These are phyloP conservation scores for Loxodes magnus DNA, from an alignment of 73 alveolate species.

Conservation along the genomic window DNA sequence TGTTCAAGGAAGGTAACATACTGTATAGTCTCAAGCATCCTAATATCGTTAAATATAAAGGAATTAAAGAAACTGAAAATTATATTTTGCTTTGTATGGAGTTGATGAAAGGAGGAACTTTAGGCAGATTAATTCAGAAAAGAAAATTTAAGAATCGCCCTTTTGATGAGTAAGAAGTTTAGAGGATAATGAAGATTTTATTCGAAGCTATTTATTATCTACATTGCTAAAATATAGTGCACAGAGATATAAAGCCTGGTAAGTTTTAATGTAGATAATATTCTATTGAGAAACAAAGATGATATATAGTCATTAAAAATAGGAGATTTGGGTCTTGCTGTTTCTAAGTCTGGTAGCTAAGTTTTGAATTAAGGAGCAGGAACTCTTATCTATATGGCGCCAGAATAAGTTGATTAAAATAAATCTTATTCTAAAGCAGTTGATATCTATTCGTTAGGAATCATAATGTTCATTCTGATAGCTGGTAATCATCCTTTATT, in stretches of 20 bases:
- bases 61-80: not conserved
- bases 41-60: conserved; percentile 11
- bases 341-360: conserved; percentile 27
- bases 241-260: conserved; percentile 56
- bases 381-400: conserved; percentile 60
- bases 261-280: no score
- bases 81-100: conserved; percentile 45
- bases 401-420: conserved; percentile 44
- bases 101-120: conserved; percentile 44
- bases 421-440: conserved; percentile 38
- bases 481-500: conserved; percentile 55
- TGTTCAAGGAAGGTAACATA: conserved; percentile 24
- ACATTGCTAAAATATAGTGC: conserved; percentile 20
- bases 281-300: conserved; percentile 21
- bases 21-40: conserved; percentile 6
- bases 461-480: conserved; percentile 33
- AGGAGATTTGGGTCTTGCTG: conserved; percentile 53
- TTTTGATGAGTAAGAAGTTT: conserved; percentile 1
- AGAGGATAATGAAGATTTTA: conserved; percentile 10
- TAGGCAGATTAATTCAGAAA: conserved; percentile 19
- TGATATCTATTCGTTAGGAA: conserved; percentile 58
- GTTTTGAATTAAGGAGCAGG: conserved; percentile 40
- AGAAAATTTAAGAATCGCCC: no score
- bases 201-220: not conserved
- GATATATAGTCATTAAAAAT: conserved; percentile 21